These are phyloP conservation scores for Filosporella fistucella DNA, from an alignment of 495 filamentous ascomycete genomes.

Conservation along the genomic window DNA sequence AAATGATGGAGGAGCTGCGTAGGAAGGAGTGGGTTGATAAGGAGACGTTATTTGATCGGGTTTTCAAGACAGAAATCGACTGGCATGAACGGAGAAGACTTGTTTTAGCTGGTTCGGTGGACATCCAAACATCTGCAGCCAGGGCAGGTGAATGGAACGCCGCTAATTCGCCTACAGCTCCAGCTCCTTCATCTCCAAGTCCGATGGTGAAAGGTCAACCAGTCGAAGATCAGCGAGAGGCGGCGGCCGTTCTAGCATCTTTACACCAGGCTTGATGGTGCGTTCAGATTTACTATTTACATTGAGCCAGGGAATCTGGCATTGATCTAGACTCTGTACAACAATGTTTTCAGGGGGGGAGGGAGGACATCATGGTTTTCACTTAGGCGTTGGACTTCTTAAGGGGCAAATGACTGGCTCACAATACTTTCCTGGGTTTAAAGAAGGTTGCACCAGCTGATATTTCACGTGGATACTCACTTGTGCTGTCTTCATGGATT, in stretches of 20 bases:
- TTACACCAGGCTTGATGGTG: too few relatives aligned
- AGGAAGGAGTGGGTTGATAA: slow-evolving; percentile 82
- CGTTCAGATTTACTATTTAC: too few relatives aligned
- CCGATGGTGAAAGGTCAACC: slow-evolving; percentile 8
- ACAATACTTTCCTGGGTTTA: too few relatives aligned
- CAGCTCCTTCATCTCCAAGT: background rate
- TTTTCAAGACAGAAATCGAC: slow-evolving; percentile 45
- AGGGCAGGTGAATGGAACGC: slow-evolving; percentile 1
- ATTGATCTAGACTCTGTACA: too few relatives aligned
- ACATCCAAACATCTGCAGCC: slow-evolving; percentile 9
- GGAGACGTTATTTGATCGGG: slow-evolving; percentile 58
- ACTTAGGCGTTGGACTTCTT: too few relatives aligned
- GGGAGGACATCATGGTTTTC: too few relatives aligned
- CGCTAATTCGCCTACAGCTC: background rate
- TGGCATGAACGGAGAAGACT: slow-evolving; percentile 40
- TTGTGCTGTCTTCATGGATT: too few relatives aligned
- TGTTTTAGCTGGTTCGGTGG: slow-evolving; percentile 22
- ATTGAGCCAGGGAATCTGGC: too few relatives aligned
- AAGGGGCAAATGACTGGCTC: too few relatives aligned
- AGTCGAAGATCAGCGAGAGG: slow-evolving; percentile 16
- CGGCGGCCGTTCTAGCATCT: slow-evolving; percentile 20
- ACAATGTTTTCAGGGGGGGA: too few relatives aligned
- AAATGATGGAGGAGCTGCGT: slow-evolving; percentile 58
- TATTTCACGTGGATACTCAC: too few relatives aligned
- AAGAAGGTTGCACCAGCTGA: too few relatives aligned